phyloP scores from a whole-genome alignment of 164 flowering plant genomes.

The Paratinospora sagittata region DNA sequence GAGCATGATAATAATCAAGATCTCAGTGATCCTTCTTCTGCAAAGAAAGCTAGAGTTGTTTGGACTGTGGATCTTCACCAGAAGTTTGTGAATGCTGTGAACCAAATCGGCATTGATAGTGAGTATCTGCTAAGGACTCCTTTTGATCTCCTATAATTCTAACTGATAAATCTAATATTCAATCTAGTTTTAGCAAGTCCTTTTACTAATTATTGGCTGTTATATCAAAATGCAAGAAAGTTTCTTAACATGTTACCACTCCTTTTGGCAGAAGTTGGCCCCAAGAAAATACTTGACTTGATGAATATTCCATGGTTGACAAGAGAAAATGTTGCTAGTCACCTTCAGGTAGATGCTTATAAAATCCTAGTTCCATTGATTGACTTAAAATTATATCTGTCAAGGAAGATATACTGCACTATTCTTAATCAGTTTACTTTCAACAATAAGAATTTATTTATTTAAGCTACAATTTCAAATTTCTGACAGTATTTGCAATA shows the following conservation, averaged over 20 bases:
- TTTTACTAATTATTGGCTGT: neutral
- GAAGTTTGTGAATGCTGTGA: slow-evolving; percentile 86
- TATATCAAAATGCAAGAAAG: neutral
- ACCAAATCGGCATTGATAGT: slow-evolving; percentile 90
- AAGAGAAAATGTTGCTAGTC: slow-evolving; percentile 98
- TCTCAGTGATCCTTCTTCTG: slow-evolving; percentile 39
- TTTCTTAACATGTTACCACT: slow-evolving; percentile 9
- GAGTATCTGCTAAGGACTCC: slow-evolving; percentile 29
- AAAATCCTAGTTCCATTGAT: no score
- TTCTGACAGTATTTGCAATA: no score
- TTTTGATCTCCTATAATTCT: neutral
- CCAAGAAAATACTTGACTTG: slow-evolving; percentile 88
- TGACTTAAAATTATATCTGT: no score
- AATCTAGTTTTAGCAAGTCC: neutral
- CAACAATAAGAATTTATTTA: no score
- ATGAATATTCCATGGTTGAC: slow-evolving; percentile 98
- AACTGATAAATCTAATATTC: neutral
- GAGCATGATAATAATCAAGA: slow-evolving; percentile 50
- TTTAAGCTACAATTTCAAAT: no score
- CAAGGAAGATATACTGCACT: no score
- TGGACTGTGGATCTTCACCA: slow-evolving; percentile 96
- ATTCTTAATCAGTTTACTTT: no score
- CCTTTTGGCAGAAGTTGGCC: slow-evolving; percentile 74
- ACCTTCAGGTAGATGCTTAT: slow-evolving; percentile 65
- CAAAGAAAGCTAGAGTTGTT: slow-evolving; percentile 79